A percentile compares a stretch with the other conserved stretches of the same genome.
These are phyloP conservation scores for Auricularia sp. DNA, from an alignment of 768 basidiomycete species.

Conservation along the genomic window DNA sequence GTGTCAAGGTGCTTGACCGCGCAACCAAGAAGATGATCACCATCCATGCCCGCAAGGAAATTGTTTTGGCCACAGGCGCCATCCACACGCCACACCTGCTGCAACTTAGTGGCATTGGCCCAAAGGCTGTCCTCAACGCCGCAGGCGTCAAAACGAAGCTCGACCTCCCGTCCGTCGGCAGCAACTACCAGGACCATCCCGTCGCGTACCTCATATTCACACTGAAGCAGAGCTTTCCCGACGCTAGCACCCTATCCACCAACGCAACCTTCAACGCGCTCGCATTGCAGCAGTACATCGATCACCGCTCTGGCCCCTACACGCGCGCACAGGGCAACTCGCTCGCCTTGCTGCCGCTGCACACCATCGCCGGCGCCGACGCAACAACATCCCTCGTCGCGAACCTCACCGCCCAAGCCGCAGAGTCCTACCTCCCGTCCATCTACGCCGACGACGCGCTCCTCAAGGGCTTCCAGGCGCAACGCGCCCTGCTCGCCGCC, in stretches of 20 bases:
- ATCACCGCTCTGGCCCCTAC: background rate
- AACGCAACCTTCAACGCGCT: background rate
- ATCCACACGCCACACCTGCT: conserved; percentile 29
- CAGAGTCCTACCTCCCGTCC: background rate
- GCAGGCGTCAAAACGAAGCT: conserved; percentile 19
- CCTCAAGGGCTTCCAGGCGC: background rate
- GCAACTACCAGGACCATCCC: conserved; percentile 27
- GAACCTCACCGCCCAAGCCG: background rate
- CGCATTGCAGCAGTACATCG: background rate
- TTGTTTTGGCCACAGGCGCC: conserved; percentile 12
- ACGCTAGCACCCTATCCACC: background rate
- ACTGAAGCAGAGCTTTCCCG: background rate
- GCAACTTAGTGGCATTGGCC: conserved; percentile 30
- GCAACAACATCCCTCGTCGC: background rate
- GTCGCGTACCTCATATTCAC: conserved; percentile 9
- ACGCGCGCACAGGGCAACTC: background rate
- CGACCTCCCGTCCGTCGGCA: conserved; percentile 29
- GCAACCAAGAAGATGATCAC: background rate
- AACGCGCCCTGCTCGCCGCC: background rate
- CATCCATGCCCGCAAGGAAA: conserved; percentile 5
- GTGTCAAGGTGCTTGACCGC: background rate
- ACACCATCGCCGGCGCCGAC: background rate
- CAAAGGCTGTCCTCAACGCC: conserved; percentile 17
- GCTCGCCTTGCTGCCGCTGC: background rate
- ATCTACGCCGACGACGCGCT: background rate